These are phyloP conservation scores for Plasmodium vivax DNA, from an alignment of 169 alveolate species.

Conservation along the genomic window DNA sequence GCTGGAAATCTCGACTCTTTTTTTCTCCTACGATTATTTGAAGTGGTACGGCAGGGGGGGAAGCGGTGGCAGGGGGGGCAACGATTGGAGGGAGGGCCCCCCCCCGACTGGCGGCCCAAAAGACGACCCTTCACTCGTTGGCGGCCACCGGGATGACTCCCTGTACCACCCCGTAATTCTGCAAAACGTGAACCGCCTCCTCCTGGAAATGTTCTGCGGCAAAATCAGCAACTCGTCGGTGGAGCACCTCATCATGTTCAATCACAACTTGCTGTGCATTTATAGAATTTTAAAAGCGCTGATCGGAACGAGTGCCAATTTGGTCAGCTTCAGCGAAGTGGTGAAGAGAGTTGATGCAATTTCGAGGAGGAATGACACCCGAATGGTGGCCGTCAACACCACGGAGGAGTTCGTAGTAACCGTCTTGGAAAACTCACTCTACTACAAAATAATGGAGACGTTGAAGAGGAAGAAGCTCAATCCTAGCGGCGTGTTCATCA, in stretches of 20 bases:
- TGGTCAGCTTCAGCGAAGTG: constrained; percentile 19
- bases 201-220: constrained; percentile 24
- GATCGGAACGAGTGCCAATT: constrained; percentile 31
- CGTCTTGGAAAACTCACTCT: constrained; percentile 8
- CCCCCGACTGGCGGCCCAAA: no score
- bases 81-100: no score
- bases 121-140: no score
- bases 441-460: constrained; percentile 18
- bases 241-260: constrained; percentile 13
- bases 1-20: constrained; percentile 19
- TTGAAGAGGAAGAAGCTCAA: constrained; percentile 22
- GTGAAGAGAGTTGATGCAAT: background rate
- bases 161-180: constrained; percentile 32
- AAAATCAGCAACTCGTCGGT: constrained; percentile 23
- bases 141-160: background rate
- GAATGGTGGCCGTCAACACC: background rate
- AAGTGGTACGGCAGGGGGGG: background rate
- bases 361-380: background rate
- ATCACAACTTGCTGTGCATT: constrained; percentile 39
- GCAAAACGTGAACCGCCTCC: constrained; percentile 14
- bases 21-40: constrained; percentile 44
- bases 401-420: background rate
- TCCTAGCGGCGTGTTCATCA: constrained; percentile 5
- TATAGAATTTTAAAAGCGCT: constrained; percentile 45
- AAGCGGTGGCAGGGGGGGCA: background rate